Evolutionary conservation across 495 filamentous ascomycete genomes (phyloP), one percentile per base, ranked within the genome.

Genomic region (Geoglossum glabrum): DNA sequence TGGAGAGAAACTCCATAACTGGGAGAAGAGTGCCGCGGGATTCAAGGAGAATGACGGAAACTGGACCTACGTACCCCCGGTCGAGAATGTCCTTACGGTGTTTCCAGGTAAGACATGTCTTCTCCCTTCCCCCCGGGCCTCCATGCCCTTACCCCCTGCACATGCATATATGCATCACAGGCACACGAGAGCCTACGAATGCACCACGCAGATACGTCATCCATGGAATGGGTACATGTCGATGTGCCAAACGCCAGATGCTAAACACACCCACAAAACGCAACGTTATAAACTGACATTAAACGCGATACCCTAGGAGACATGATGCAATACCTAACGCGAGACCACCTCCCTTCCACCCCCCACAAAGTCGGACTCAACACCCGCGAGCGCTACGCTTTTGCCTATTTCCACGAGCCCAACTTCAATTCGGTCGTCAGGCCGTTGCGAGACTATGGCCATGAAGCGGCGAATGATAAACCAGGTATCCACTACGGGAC

Each of bases 341-440:
- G 63, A 54, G 62, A 64, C 60, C 67, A 64, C 56, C 65, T 74
- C 19, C 67, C 61, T 1, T 71, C 71, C 13, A 74, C 71, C 0
- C 70, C 70, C 15, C 71, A 73, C 68, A 74, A 74, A 62, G 71
- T 74, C 46, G 71, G 69, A 15, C 67, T 74, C 40, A 73, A 74
- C 60, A 71, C 67, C 0, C 62, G 67, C 11, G 70, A 73, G 61
- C 66, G 71, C 0, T 74, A 65, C 55, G 63, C 68, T 0, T 67
- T 70, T 47, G 72, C 72, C 3, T 73, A 74, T 62, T 74, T 74
- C 62, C 72, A 74, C 60, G 72, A 74, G 60, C 72, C 72, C 1
- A 72, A 64, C 64, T 74, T 74, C 59, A 65, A 67, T 10, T 66
- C 72, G 13, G 67, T 72, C n/a, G 33, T 72, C 8, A 66, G 64